Base-by-base conservation (phyloP, 495 filamentous ascomycete species). In the Aeminium ludgeri region DNA sequence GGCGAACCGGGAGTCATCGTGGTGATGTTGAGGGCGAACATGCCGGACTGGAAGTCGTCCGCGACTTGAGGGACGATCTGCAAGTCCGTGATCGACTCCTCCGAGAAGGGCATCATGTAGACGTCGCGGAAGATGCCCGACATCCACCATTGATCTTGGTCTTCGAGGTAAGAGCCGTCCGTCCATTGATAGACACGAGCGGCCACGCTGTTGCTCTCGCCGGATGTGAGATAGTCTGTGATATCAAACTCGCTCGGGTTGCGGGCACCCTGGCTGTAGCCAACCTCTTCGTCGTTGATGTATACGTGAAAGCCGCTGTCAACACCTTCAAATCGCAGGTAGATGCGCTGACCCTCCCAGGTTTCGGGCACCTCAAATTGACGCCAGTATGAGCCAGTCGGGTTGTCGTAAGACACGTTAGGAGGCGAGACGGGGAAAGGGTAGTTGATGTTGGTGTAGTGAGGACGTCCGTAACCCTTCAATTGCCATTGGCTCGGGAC, bases 91-190 rank as follows among this genome's bases (percentile, higher is more conserved):
- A 20, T 18, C 1, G 74, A 53, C 1, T 63, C 47, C 6, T 82
- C 59, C 1, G 56, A 60, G 33, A 80, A 71, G 0, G 59, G 62
- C 30, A 80, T 49, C 17, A 82, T 63, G 16, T 64, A 62, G 4
- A 82, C 76, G 43, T 81, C 76, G 1, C 78, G 68, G 46, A 75
- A 82, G 36, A 82, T 82, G 7, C 78, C 77, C 43, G 60, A 66
- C 5, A 74, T 54, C 66, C 69, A 70, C 59, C 57, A 60, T 56
- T 62, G 60, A 36, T 72, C 73, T 45, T 76, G 75, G 40, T 78
- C 72, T 39, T 39, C 37, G 36, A 80, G 36, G 27, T 42, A 48
- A 2, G 35, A 40, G 10, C 34, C 40, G 34, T 44, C 38, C 19
- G 41, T 36, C 30, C 34, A 49, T 35, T 49, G 46, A 28, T 49